phyloP scores from a whole-genome alignment of 2,329 filamentous ascomycete genomes.

The Albifimbria verrucaria region DNA sequence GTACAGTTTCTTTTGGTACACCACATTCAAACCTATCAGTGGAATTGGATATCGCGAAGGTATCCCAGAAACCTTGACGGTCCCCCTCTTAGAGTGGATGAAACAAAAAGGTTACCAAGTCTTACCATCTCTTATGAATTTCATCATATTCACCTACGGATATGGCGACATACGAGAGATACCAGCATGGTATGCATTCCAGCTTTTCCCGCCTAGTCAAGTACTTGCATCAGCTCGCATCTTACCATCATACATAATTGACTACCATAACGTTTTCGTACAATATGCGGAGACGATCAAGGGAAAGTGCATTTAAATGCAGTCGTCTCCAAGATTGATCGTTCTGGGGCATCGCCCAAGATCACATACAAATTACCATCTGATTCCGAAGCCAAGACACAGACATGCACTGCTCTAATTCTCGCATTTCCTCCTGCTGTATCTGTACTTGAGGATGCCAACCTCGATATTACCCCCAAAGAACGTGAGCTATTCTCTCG shows the following conservation, averaged over 20 bases:
- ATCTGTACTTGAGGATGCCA: not conserved
- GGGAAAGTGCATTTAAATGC: not conserved
- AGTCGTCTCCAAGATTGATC: not conserved
- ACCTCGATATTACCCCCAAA: not conserved
- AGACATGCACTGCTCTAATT: not conserved
- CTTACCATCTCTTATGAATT: not conserved
- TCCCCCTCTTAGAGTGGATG: not conserved
- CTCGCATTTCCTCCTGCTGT: not conserved
- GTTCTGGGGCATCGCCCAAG: not conserved
- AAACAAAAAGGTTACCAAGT: not conserved
- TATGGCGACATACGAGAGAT: not conserved
- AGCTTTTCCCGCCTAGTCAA: not conserved
- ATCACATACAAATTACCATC: not conserved
- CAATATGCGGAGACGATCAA: not conserved
- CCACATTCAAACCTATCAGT: not conserved
- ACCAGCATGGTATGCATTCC: not conserved
- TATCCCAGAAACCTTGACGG: not conserved
- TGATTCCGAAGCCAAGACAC: not conserved
- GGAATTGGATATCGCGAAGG: not conserved
- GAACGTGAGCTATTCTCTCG: not conserved
- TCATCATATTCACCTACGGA: not conserved
- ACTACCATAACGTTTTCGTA: not conserved
- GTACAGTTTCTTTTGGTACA: not conserved
- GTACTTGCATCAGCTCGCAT: not conserved
- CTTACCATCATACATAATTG: not conserved